Percentiles rank a stretch among this genome's conserved stretches.
phyloP scores from a whole-genome alignment of 768 basidiomycete species.

The Mycena indigotica region DNA sequence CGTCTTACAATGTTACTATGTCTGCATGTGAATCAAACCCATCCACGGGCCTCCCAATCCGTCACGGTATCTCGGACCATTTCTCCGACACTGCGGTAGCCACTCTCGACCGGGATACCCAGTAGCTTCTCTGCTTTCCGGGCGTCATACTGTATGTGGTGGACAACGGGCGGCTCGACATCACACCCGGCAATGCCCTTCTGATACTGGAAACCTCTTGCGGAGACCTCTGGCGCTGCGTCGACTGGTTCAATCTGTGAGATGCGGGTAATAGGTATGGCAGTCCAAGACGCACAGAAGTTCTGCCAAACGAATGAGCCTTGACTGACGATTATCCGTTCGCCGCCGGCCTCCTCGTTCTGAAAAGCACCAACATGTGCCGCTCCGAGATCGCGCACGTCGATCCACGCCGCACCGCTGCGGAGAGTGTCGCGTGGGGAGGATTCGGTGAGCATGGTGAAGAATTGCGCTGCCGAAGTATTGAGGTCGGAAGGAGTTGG shows the following conservation, averaged over 20 bases:
- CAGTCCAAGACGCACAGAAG: conserved; percentile 12
- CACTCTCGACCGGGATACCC: conserved; percentile 24
- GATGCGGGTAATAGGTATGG: not conserved
- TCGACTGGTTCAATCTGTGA: conserved; percentile 1
- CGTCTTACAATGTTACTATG: no score
- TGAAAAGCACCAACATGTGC: conserved; percentile 56
- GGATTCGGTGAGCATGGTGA: conserved; percentile 34
- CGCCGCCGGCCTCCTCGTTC: conserved; percentile 49
- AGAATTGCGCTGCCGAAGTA: conserved; percentile 37
- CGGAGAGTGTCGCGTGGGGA: conserved; percentile 27
- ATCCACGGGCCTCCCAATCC: conserved; percentile 36
- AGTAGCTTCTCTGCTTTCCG: conserved; percentile 33
- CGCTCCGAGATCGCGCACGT: conserved; percentile 54
- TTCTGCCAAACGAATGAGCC: conserved; percentile 27
- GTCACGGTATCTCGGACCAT: conserved; percentile 33
- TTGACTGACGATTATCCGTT: conserved; percentile 51
- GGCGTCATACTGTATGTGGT: conserved; percentile 29
- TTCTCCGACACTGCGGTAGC: conserved; percentile 32
- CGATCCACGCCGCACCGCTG: conserved; percentile 37
- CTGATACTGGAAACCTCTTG: not conserved
- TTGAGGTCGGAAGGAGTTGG: conserved; percentile 34
- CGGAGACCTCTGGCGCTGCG: not conserved
- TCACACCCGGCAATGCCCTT: conserved; percentile 3
- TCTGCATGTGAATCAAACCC: no score
- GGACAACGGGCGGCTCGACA: conserved; percentile 6